Base-by-base conservation (phyloP, 768 basidiomycete genomes). In the Naganishia antarctica region DNA sequence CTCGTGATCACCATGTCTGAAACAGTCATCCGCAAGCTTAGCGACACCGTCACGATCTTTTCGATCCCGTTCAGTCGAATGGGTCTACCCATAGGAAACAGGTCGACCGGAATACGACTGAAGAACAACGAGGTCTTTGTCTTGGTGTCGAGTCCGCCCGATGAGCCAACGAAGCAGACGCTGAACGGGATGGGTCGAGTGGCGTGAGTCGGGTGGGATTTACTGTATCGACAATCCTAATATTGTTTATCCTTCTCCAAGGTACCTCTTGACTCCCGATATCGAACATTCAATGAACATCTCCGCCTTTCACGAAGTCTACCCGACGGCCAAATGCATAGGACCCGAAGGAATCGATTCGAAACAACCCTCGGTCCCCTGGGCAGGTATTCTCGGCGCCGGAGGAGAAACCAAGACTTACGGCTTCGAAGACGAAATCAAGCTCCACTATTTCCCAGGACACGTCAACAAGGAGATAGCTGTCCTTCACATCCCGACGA, bases 71-170 rank as follows among this genome's bases (percentile, higher is more conserved):
- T 78, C 50, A 71, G 82, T 13, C 83, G 89, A 45, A 84, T 82
- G 64, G 84, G 85, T 9, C 69, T 90, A 16, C 88, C 89, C 3
- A 79, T 91, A 29, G 91, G 91, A 0, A 90, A 90, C 21, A 81
- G 91, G 47, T 86, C 89, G 7, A 93, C 90, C 0, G 91, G 90
- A 0, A 80, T 93, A 70, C 84, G 82, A 76, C 80, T 92, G 25
- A 77, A 78, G 41, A 81, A 83, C 53, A 85, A 86, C 40, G 85
- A 83, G 13, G 85, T 92, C 28, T 92, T 89, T 84, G 81, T 91
- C 13, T 80, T 90, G n/a, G 90, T 88, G 0, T 90, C 89, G 0
- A 87, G 87, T 8, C 87, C 88, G 0, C 78, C 89, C 60, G 83
- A 84, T 40, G 78, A 79, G 2, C 84, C 84, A 28, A 90, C 89